Evolutionary conservation across 2,329 filamentous ascomycete species (phyloP).

Genomic region (Shiraia sp.): DNA sequence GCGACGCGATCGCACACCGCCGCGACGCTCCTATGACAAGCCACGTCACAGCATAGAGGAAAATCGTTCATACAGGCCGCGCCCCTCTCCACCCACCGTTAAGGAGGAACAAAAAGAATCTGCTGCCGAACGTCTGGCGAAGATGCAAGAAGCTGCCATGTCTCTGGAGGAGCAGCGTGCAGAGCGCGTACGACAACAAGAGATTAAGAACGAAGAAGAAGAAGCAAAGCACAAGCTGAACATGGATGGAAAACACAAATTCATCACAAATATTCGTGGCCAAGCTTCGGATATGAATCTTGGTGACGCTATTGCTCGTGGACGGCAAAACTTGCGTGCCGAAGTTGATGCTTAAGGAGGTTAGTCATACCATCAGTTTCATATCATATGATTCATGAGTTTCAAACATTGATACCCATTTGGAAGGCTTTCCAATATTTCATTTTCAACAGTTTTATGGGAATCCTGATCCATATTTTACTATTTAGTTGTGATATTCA

Average conservation of each 20-base stretch:
- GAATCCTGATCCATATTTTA: no score
- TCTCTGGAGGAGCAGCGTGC: slow-evolving; percentile 38
- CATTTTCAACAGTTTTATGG: no score
- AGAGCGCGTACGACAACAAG: slow-evolving; percentile 37
- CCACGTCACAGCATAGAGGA: slow-evolving; percentile 14
- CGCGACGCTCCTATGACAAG: slow-evolving; percentile 12
- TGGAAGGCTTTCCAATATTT: no score
- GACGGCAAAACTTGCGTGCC: slow-evolving; percentile 21
- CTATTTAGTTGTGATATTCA: no score
- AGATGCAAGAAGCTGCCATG: slow-evolving; percentile 40
- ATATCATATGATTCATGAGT: no score
- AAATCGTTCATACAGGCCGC: slow-evolving; percentile 7
- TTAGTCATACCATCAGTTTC: no score
- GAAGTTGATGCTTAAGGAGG: slow-evolving; percentile 17
- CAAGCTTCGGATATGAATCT: slow-evolving; percentile 31
- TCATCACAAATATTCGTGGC: slow-evolving; percentile 26
- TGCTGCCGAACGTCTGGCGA: slow-evolving; percentile 35
- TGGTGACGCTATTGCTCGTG: slow-evolving; percentile 34
- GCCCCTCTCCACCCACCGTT: slow-evolving; percentile 6
- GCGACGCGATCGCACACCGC: slow-evolving; percentile 26
- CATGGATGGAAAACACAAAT: slow-evolving; percentile 28
- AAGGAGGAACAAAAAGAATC: slow-evolving; percentile 17
- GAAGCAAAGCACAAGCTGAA: slow-evolving; percentile 28
- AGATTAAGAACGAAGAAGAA: slow-evolving; percentile 39
- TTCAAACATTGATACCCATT: slow-evolving; percentile 13